These are phyloP conservation scores for Fraxinus velutina DNA, from an alignment of 305 asterid genomes.

Conservation along the genomic window DNA sequence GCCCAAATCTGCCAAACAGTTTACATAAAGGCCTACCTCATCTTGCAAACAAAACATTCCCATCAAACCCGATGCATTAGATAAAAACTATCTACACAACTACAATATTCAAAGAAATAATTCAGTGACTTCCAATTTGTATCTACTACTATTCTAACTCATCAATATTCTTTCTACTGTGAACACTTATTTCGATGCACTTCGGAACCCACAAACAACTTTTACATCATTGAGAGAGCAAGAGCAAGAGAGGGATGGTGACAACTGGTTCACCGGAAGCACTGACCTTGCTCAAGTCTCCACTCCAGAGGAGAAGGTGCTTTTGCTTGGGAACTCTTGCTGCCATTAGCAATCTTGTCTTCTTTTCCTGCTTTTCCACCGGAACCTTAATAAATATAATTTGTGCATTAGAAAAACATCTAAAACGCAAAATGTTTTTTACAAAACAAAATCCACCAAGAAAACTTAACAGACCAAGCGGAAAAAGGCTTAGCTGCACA, in stretches of 20 bases:
- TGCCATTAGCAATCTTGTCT: conserved; percentile 46
- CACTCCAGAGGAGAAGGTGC: conserved; percentile 43
- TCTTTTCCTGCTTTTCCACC: conserved; percentile 54
- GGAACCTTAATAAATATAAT: conserved; percentile 30
- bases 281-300: conserved; percentile 60
- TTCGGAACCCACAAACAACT: not conserved
- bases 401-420: conserved; percentile 7
- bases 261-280: conserved; percentile 1
- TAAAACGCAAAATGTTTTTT: not conserved
- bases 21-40: not conserved
- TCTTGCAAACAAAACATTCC: conserved; percentile 13
- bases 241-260: not conserved
- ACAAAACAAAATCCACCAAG: conserved; percentile 11
- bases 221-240: not conserved
- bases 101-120: not conserved
- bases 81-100: not conserved
- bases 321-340: conserved; percentile 48
- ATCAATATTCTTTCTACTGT: not conserved
- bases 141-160: not conserved
- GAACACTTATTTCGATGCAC: not conserved
- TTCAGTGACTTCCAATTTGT: not conserved
- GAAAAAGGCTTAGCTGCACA: conserved; percentile 10
- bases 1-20: not conserved
- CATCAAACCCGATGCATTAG: not conserved
- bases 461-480: not conserved